These are phyloP conservation scores for Phaeosphaeria sp. DNA, from an alignment of 2,329 filamentous ascomycete genomes.

Conservation along the genomic window DNA sequence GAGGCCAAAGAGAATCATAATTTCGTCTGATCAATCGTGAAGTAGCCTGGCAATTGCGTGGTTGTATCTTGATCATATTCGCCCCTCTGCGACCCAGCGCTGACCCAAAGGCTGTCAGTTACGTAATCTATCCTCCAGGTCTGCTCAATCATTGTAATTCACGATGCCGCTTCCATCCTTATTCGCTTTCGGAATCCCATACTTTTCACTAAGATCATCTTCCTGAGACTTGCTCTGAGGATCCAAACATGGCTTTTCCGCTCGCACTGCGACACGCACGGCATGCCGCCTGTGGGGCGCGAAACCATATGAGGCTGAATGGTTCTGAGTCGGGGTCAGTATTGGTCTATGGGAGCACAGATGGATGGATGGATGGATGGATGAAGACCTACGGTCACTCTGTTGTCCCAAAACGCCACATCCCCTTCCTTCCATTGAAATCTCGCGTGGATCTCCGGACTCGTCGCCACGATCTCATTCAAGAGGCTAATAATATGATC, in stretches of 20 bases:
- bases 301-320: slow-evolving; percentile 64
- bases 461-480: slow-evolving; percentile 63
- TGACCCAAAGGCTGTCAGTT: neutral
- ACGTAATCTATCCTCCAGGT: neutral
- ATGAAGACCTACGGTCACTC: slow-evolving; percentile 57
- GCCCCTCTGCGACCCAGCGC: neutral
- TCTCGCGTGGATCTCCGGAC: slow-evolving; percentile 72
- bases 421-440: slow-evolving; percentile 70
- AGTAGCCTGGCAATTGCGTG: no score
- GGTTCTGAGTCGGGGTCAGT: slow-evolving; percentile 51
- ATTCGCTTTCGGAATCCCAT: slow-evolving; percentile 59
- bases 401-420: slow-evolving; percentile 74
- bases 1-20: neutral
- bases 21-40: neutral
- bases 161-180: slow-evolving; percentile 63
- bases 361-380: no score
- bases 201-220: slow-evolving; percentile 57
- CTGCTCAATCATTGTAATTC: slow-evolving; percentile 62
- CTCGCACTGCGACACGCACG: slow-evolving; percentile 57
- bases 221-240: slow-evolving; percentile 60
- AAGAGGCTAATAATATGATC: slow-evolving; percentile 61
- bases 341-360: neutral
- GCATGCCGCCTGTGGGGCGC: slow-evolving; percentile 64
- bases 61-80: no score
- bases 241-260: slow-evolving; percentile 56